phyloP scores from a whole-genome alignment of 805 yeast genomes.

The Candida taoyuanica region DNA sequence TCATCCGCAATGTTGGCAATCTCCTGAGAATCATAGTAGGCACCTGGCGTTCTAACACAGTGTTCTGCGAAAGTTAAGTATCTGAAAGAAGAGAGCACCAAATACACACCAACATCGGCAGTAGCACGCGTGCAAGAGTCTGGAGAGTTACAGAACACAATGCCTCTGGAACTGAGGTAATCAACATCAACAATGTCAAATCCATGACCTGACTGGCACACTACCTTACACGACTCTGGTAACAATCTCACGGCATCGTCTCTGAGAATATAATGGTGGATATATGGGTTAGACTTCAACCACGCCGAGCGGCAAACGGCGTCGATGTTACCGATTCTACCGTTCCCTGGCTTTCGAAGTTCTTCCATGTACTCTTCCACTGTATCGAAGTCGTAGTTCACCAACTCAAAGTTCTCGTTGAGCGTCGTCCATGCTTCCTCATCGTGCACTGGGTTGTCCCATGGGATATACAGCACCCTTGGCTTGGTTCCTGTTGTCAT shows the following conservation, averaged over 20 bases:
- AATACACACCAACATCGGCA: slow-evolving; percentile 34
- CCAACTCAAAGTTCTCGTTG: slow-evolving; percentile 33
- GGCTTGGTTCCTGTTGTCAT: slow-evolving; percentile 26
- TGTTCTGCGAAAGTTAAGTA: slow-evolving; percentile 35
- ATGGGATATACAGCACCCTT: slow-evolving; percentile 34
- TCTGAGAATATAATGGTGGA: slow-evolving; percentile 33
- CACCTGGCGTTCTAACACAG: slow-evolving; percentile 31
- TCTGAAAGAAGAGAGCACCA: slow-evolving; percentile 32
- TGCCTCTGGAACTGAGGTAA: slow-evolving; percentile 29
- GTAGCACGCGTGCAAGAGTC: slow-evolving; percentile 37
- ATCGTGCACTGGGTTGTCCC: slow-evolving; percentile 35
- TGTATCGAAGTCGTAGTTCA: slow-evolving; percentile 30
- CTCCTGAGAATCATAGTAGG: slow-evolving; percentile 30
- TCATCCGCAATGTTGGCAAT: slow-evolving; percentile 34
- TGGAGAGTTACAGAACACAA: slow-evolving; percentile 37
- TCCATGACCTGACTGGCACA: slow-evolving; percentile 38
- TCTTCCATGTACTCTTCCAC: slow-evolving; percentile 34
- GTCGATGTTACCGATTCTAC: slow-evolving; percentile 32
- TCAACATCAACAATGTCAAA: slow-evolving; percentile 37
- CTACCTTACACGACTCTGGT: slow-evolving; percentile 33
- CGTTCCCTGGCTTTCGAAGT: slow-evolving; percentile 31
- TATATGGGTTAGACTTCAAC: slow-evolving; percentile 36
- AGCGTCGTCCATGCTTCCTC: slow-evolving; percentile 33
- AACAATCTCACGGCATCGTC: slow-evolving; percentile 30
- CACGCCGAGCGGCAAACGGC: slow-evolving; percentile 37